phyloP scores from a whole-genome alignment of 192 early-diverging fungal species.

The Haplosporangium gracile region DNA sequence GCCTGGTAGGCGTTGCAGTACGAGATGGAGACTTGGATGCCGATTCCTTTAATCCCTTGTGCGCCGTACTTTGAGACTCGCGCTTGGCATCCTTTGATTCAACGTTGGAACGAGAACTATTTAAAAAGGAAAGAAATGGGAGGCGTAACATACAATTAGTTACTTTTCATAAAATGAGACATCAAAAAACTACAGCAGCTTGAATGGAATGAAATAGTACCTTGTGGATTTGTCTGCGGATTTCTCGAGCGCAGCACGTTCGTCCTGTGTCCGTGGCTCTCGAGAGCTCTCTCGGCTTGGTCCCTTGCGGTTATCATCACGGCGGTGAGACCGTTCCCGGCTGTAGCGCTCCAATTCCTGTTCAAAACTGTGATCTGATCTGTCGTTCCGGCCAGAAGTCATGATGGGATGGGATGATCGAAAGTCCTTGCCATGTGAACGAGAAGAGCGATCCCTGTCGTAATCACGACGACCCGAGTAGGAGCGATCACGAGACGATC shows the following conservation, averaged over 20 bases:
- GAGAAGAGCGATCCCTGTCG: constrained; percentile 39
- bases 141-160: neutral
- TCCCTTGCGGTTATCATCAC: constrained; percentile 27
- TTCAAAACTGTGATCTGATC: constrained; percentile 46
- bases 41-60: neutral
- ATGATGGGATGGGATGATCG: constrained; percentile 42
- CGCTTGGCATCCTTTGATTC: neutral
- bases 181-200: neutral
- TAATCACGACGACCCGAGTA: constrained; percentile 46
- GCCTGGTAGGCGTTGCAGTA: neutral
- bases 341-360: constrained; percentile 46
- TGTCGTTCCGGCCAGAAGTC: constrained; percentile 40
- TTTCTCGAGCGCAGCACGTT: neutral
- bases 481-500: constrained; percentile 23
- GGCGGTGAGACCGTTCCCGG: constrained; percentile 31
- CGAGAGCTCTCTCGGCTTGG: constrained; percentile 17
- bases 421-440: constrained; percentile 23
- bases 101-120: neutral
- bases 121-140: neutral
- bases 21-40: neutral
- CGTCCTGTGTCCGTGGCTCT: constrained; percentile 22
- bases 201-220: constrained; percentile 3
- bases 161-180: neutral
- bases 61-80: neutral
- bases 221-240: constrained; percentile 21